These are phyloP conservation scores for Fusarium tupiense DNA, from an alignment of 2,329 filamentous ascomycete genomes.

Conservation along the genomic window DNA sequence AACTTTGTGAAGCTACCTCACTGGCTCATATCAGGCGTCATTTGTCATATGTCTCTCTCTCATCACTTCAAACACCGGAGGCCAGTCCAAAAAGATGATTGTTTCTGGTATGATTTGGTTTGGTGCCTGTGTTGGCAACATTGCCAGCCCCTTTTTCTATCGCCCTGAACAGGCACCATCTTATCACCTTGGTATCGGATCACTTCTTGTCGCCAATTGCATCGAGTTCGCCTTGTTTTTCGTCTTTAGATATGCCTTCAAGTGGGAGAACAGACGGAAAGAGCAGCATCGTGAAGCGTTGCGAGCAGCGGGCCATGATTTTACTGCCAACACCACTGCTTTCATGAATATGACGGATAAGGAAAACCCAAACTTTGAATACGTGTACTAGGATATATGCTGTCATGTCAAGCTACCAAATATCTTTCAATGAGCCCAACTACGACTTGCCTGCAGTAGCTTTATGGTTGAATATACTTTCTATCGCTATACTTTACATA, in stretches of 20 bases:
- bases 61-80: slow-evolving; percentile 61
- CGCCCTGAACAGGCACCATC: slow-evolving; percentile 59
- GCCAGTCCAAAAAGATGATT: slow-evolving; percentile 71
- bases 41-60: slow-evolving; percentile 55
- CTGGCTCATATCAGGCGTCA: slow-evolving; percentile 52
- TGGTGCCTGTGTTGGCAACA: slow-evolving; percentile 69
- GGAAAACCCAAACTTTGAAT: slow-evolving; percentile 55
- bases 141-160: slow-evolving; percentile 72
- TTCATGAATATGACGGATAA: slow-evolving; percentile 55
- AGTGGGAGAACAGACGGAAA: slow-evolving; percentile 53
- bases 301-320: slow-evolving; percentile 37
- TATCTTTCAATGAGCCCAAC: background rate
- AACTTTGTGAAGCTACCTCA: slow-evolving; percentile 42
- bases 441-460: no score
- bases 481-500: background rate
- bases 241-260: slow-evolving; percentile 51
- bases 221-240: slow-evolving; percentile 52
- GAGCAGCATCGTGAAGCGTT: slow-evolving; percentile 48
- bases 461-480: background rate
- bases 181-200: slow-evolving; percentile 53
- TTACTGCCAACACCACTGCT: slow-evolving; percentile 49
- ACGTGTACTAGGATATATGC: slow-evolving; percentile 48
- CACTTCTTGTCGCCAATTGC: slow-evolving; percentile 54
- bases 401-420: background rate
- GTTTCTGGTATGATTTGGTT: slow-evolving; percentile 70